phyloP scores from a whole-genome alignment of 257 asterid genomes.

The Ilex aquifolium region DNA sequence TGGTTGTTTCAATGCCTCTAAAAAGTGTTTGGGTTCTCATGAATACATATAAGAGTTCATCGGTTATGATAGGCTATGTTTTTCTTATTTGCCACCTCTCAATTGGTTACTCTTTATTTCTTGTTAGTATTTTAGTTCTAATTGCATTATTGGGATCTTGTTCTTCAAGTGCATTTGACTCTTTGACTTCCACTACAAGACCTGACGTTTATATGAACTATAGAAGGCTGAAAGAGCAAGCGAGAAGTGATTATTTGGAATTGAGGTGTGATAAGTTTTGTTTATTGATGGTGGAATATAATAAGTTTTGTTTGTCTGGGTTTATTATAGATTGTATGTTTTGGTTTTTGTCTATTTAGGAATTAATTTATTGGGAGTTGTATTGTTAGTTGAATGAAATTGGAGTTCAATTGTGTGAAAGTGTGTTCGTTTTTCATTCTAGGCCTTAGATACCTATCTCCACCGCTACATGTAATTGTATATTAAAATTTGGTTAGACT shows the following conservation, averaged over 20 bases:
- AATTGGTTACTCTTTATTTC: conserved; percentile 69
- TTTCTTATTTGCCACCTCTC: conserved; percentile 44
- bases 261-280: conserved; percentile 23
- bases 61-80: conserved; percentile 37
- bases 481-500: no score
- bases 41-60: conserved; percentile 28
- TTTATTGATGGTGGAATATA: no score
- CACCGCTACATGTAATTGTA: no score
- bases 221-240: conserved; percentile 73
- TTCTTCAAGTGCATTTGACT: conserved; percentile 45
- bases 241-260: conserved; percentile 61
- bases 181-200: conserved; percentile 42
- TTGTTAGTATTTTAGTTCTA: conserved; percentile 53
- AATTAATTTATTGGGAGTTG: no score
- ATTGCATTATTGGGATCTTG: conserved; percentile 61
- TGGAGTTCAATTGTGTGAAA: no score
- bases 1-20: conserved; percentile 34
- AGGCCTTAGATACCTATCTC: no score
- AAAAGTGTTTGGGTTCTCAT: conserved; percentile 38
- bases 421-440: no score
- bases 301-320: no score
- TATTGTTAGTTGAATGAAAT: no score
- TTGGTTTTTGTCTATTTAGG: no score
- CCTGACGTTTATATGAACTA: conserved; percentile 47
- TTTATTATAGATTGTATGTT: no score